Base-by-base conservation (phyloP, 495 filamentous ascomycete genomes). In the Umbilicaria muhlenbergii region DNA sequence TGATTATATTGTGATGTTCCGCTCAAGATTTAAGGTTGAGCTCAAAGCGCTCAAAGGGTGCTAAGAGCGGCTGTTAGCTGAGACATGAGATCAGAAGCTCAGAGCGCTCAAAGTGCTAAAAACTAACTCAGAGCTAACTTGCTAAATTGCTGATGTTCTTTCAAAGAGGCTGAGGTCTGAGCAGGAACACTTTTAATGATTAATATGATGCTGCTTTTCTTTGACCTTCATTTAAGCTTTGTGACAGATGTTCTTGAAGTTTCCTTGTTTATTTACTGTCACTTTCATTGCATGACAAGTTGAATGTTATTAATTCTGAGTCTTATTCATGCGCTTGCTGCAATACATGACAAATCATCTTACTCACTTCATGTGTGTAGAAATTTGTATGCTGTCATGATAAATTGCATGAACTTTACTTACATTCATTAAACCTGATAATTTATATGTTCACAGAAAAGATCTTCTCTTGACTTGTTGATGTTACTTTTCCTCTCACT, bases 241-340 rank as follows among this genome's bases (percentile, higher is more conserved):
- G 39, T 55, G 13, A 47, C 55, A 39, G 53, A 53, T 35, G 41
- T 58, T 32, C 38, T 58, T n/a, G 51, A 51, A 15, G 49, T 56
- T 17, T 46, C 35, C 6, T 51, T 15, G 28, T 19, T 14, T 0
- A 46, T 40, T 36, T 60, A 42, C 45, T 44, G 46, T 13, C 36
- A 36, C 19, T 51, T 60, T 12, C 49, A 60, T 48, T 42, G 51
- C 32, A 44, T 48, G n/a, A 42, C 36, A 11, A 51, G 52, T 14
- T 57, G 51, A 49, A 54, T 50, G 41, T 44, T 46, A 31, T 14
- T 51, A 36, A 15, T 42, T 39, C 39, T 58, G 42, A 39, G 19
- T n/a, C 10, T 17, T 13, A 4, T 39, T 11, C 6, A 39, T n/a
- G 11, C 19, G 28, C 19, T 39, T 39, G 17, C 31, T 52, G n/a